Evolutionary conservation across 2,329 filamentous ascomycete genomes (phyloP), one percentile per base, ranked within the genome.

Genomic region (Xylaria sp.): DNA sequence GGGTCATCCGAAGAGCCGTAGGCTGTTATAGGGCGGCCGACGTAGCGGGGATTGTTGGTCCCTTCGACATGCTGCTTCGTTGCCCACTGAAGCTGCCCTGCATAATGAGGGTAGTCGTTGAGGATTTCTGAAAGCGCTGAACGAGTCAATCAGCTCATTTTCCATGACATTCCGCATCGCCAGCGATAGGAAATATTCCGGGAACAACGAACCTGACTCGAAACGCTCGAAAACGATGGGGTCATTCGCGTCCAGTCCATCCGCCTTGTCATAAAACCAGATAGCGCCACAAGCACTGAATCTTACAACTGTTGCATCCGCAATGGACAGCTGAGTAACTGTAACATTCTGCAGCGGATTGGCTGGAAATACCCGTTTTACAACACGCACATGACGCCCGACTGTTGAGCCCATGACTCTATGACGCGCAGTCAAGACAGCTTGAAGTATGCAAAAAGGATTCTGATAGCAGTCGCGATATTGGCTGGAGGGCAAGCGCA

Each of bases 281-380:
- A 81, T 74, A 3, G 78, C 79, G 19, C 73, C 76, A 7, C 77
- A 77, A 4, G 74, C 63, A 1, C 74, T 55, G 61, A 80, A 83
- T 3, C 76, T 70, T 2, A 76, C 76, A 9, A 77, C 76, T 0
- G 76, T 77, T 2, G 77, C 77, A 69, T 83, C 80, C 13, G 79
- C 67, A 25, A 81, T 78, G 3, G 79, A 80, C 0, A 81, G 68
- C 41, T 59, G 68, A 13, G 67, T 70, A 3, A 53, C 56, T 2
- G 41, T 69, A 3, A 40, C 19, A n/a, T 55, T 48, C 13, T 62
- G 44, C 1, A 40, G 33, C 10, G 27, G 47, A 3, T 49, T 59
- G 1, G 57, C 4, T 1, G 69, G 67, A 23, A 70, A 72, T 7
- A 72, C 37, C 59, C 67, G 63, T 41, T 64, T 67, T 29, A 60